Evolutionary conservation across 2,329 filamentous ascomycete genomes (phyloP).

Genomic region (Pleurostoma richardsiae): DNA sequence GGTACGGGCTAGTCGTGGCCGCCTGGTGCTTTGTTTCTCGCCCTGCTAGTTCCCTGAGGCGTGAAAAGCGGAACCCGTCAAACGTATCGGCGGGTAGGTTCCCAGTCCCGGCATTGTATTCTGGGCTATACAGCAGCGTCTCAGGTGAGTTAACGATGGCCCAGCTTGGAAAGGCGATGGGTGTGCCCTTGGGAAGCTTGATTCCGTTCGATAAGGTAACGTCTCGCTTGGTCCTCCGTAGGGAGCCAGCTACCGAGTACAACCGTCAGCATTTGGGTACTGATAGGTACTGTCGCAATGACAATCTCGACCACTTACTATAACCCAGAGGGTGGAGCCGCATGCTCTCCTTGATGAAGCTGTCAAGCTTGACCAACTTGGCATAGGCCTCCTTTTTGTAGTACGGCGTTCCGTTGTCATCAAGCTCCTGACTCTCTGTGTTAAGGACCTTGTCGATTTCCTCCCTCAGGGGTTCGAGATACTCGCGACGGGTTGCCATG

Average conservation of each 20-base stretch:
- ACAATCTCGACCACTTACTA: not conserved
- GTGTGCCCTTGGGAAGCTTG: conserved; percentile 17
- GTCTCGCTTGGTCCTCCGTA: not conserved
- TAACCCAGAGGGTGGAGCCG: conserved; percentile 13
- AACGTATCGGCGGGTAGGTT: conserved; percentile 13
- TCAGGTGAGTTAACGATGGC: conserved; percentile 10
- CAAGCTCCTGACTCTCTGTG: not conserved
- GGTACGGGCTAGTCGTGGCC: conserved; percentile 11
- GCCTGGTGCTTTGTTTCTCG: conserved; percentile 12
- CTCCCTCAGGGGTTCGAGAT: not conserved
- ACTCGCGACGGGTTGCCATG: not conserved
- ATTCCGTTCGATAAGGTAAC: conserved; percentile 20
- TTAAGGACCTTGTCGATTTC: not conserved
- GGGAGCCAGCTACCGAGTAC: no score
- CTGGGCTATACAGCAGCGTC: conserved; percentile 10
- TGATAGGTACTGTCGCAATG: no score
- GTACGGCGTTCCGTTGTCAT: not conserved
- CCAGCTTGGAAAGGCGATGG: conserved; percentile 15
- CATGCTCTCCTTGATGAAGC: conserved; percentile 23
- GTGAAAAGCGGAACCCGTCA: conserved; percentile 16
- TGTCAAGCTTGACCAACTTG: conserved; percentile 20
- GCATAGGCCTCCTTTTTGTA: conserved; percentile 6
- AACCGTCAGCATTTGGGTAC: no score
- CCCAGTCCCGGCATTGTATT: conserved; percentile 8
- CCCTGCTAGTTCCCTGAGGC: conserved; percentile 10